Base-by-base conservation (phyloP, 228 moss, liverwort and hornwort genomes). In the Sphagnum magellanicum region DNA sequence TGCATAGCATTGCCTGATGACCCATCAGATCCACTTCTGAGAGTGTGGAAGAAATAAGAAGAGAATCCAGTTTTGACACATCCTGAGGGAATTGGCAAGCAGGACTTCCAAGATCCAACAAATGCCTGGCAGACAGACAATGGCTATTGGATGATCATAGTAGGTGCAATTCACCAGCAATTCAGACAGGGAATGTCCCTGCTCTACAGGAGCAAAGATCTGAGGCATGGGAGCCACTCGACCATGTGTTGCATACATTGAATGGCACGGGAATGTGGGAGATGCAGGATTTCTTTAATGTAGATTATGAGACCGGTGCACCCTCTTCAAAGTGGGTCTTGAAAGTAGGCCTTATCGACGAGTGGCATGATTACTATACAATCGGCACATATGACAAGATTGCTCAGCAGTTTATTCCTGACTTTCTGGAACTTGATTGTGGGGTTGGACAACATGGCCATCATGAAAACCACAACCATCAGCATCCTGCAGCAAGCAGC, bases 231-330 rank as follows among this genome's bases (percentile, higher is more conserved):
- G 73, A 79, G 3, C 55, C 81, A 15, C 68, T 78, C 16, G 71
- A 78, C 0, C 61, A 71, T 3, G 73, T 53, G 5, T 77, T 91
- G 8, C 80, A 79, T 53, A 7, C 68, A 4, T 77, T 91, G 46
- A 55, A 74, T 5, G 55, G 69, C n/a, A 70, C 89, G 4, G 93
- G 90, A 16, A 81, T 83, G 83, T 87, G 87, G 87, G 87, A 87
- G 71, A 83, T 83, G 61, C 74, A 78, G 47, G 87, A 87, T 55
- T 79, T 83, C 55, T 87, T 63, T 61, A 83, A 83, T 0, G 73
- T 83, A 6, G 81, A 81, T 63, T 66, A 66, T 0, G 32, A 32
- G 32, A 32, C 32, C 32, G 32, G 32, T 32, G 32, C 32, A 2
- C 32, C 32, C 32, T 32, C 32, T 32, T 15, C 72, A 61, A 83